phyloP scores from a whole-genome alignment of 345 rosid species.

The Theobroma cacao region DNA sequence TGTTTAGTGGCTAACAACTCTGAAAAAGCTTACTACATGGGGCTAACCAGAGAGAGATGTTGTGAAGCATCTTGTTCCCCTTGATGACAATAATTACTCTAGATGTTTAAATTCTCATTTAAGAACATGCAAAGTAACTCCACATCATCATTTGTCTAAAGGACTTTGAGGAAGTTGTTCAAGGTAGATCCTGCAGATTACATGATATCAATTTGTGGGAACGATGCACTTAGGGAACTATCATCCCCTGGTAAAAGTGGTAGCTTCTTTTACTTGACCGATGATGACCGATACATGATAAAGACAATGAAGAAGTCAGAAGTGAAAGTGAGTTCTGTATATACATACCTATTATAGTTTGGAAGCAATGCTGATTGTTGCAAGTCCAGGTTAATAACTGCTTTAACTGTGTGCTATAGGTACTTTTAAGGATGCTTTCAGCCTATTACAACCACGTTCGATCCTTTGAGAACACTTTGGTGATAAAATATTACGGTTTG shows the following conservation, averaged over 20 bases:
- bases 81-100: background rate
- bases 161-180: slow-evolving; percentile 89
- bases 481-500: slow-evolving; percentile 77
- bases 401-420: slow-evolving; percentile 37
- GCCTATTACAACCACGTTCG: slow-evolving; percentile 86
- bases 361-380: background rate
- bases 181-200: slow-evolving; percentile 97
- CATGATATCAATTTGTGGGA: slow-evolving; percentile 90
- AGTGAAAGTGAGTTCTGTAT: slow-evolving; percentile 57
- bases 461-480: slow-evolving; percentile 76
- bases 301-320: slow-evolving; percentile 92
- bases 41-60: background rate
- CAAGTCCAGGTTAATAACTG: background rate
- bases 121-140: background rate
- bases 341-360: background rate
- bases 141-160: slow-evolving; percentile 17
- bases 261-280: slow-evolving; percentile 87
- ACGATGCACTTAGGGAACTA: slow-evolving; percentile 89
- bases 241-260: slow-evolving; percentile 99
- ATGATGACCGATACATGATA: slow-evolving; percentile 93
- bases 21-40: background rate
- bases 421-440: slow-evolving; percentile 89
- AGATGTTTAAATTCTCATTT: background rate
- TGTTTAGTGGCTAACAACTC: too few relatives aligned
- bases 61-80: too few relatives aligned